Base-by-base conservation (phyloP, 2,329 filamentous ascomycete species). In the Nigrograna mackinnonii region DNA sequence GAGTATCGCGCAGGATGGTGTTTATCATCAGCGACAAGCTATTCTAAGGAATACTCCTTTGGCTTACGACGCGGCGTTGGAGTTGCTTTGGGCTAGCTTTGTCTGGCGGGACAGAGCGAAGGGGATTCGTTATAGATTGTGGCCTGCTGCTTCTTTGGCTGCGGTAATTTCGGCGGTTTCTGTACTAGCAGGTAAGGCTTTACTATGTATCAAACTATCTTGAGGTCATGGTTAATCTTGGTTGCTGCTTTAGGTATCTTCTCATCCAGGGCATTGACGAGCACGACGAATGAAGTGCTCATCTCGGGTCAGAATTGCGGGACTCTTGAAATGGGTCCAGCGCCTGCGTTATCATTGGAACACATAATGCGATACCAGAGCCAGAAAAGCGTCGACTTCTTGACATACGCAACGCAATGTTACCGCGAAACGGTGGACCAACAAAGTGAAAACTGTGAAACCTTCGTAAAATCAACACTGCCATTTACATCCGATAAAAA, bases 1-100 rank as follows among this genome's bases (percentile, higher is more conserved):
- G 17, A 12, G 30, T 22, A 17, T 11, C 7, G 24, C 51, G 12
- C 44, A 54, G 28, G 60, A 62, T 39, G 55, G 46, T 11, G 24
- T 63, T 6, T 44, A 61, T 30, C 49, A 63, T 24, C 57, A 57
- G 31, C 50, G 64, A 18, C 67, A 69, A 40, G 52, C 62, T 1
- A 53, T 68, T 4, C 46, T 69, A 3, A 52, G 65, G 2, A 70
- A 70, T 26, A 50, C 52, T 2, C 13, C 45, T 4, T 37, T 43
- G 7, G 41, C 52, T 9, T 39, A 21, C 12, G 50, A 41, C 34
- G 52, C 12, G 13, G 13, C 17, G 3, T 17, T 13, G 31, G 12
- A 22, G 2, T 17, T 36, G 16, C 12, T 36, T 12, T 7, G 12
- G 34, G 22, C 16, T 12, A 13, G 16, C 4, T 12, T 20, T 20